phyloP scores from a whole-genome alignment of 331 rosid species.

The Malus hybrid region DNA sequence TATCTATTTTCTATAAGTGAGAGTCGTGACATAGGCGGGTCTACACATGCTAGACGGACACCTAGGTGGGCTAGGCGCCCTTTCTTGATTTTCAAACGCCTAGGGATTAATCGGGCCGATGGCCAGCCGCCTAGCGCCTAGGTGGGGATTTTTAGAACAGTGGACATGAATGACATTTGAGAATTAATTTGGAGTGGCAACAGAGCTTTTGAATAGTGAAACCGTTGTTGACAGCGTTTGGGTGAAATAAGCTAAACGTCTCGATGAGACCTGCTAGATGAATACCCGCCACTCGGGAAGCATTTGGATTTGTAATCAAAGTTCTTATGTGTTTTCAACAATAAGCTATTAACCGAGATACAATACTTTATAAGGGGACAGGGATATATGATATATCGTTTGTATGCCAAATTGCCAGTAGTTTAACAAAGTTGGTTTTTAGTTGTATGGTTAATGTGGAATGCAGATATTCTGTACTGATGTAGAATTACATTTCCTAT shows the following conservation, averaged over 20 bases:
- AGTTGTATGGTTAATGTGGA: not conserved
- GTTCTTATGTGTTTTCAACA: not conserved
- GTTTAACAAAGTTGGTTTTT: not conserved
- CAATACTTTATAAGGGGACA: not conserved
- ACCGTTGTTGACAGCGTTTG: not conserved
- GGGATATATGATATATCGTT: not conserved
- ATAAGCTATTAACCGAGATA: not conserved
- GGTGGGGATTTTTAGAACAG: too few species aligned
- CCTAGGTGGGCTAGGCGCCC: too few species aligned
- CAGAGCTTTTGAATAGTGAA: not conserved
- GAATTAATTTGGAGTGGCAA: not conserved
- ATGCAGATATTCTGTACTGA: not conserved
- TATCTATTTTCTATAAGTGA: too few species aligned
- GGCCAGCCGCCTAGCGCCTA: too few species aligned
- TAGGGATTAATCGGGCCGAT: too few species aligned
- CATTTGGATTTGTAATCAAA: not conserved
- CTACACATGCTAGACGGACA: too few species aligned
- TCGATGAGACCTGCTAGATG: not conserved
- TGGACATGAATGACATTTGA: not conserved
- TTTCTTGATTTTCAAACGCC: too few species aligned
- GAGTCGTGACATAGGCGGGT: too few species aligned
- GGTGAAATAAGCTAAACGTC: not conserved
- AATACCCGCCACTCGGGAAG: not conserved
- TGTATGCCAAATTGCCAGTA: not conserved
- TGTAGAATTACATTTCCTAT: not conserved